Evolutionary conservation across 345 rosid species (phyloP).

Genomic region (Moricandia moricandioides): DNA sequence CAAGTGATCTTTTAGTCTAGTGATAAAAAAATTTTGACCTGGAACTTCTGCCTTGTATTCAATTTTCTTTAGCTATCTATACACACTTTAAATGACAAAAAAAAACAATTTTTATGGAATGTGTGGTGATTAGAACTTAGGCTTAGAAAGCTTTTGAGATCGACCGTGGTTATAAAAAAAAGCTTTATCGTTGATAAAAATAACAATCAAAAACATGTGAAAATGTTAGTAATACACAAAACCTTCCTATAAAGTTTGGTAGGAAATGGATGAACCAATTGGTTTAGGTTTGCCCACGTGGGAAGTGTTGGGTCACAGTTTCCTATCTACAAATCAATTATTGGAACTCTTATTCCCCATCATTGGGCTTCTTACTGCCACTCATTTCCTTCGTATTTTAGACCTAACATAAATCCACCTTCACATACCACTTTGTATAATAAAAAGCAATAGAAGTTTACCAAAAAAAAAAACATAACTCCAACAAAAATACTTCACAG

Average conservation of each 20-base stretch:
- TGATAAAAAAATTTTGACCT: too few species aligned
- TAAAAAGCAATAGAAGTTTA: background rate
- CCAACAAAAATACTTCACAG: background rate
- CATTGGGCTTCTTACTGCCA: slow-evolving; percentile 17
- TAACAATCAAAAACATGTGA: background rate
- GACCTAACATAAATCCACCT: slow-evolving; percentile 15
- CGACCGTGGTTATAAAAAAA: too few species aligned
- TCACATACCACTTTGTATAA: background rate
- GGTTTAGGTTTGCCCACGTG: slow-evolving; percentile 18
- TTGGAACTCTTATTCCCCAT: background rate
- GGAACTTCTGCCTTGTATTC: too few species aligned
- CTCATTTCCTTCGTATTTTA: background rate
- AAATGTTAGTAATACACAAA: background rate
- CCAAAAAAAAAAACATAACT: background rate
- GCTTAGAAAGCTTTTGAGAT: too few species aligned
- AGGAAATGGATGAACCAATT: slow-evolving; percentile 2
- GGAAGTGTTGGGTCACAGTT: slow-evolving; percentile 8
- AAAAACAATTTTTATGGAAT: too few species aligned
- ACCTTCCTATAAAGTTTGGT: background rate
- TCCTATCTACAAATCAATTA: slow-evolving; percentile 9
- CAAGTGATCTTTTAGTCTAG: too few species aligned
- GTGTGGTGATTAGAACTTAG: too few species aligned
- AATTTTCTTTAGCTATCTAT: too few species aligned
- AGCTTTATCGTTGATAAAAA: too few species aligned
- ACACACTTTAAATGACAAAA: too few species aligned